Evolutionary conservation across 1,284 basidiomycete species (phyloP), one percentile per base, ranked within the genome.

Genomic region (Malassezia caprae): DNA sequence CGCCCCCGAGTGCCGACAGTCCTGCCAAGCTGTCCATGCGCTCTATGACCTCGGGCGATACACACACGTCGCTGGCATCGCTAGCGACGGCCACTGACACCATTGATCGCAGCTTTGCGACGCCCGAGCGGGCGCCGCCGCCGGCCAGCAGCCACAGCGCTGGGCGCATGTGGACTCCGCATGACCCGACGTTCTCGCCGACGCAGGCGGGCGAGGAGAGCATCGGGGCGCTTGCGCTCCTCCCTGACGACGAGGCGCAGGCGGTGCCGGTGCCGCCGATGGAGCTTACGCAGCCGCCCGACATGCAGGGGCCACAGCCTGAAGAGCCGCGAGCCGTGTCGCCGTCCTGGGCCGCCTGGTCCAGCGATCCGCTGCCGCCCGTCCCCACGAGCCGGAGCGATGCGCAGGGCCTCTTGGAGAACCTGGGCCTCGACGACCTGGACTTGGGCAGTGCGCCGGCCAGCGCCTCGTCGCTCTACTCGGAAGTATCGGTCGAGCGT

Each of bases 361-460:
- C 37, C 37, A 39, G 2, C 3, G 37, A 39, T 3, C 19, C 37
- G 10, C 11, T 39, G n/a, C 11, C 19, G 17, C 19, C 37, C 12
- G n/a, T 6, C 10, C 19, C 37, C 5, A 2, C 8, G 19, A 39
- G 37, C 37, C 37, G 21, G 19, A 39, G 37, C 12, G 37, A 10
- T 5, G 37, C 46, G 15, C 46, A 48, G 23, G 46, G 31, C 12
- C 32, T 48, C 4, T 19, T 48, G 21, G 46, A 48, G 19, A 48
- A 48, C n/a, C 17, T 48, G 23, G 46, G 46, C 12, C 34, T 48
- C 5, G 46, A 48, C 15, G 34, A 28, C 4, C 34, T 48, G 32
- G 46, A 48, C 12, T 12, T 23, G 21, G 26, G 27, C 44, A 46
- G 44, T 19, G 28, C 44, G 21, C 21, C 27, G n/a, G 3, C 27